Evolutionary conservation across 1,284 basidiomycete genomes (phyloP).

Genomic region (Marasmius tenuissimus): DNA sequence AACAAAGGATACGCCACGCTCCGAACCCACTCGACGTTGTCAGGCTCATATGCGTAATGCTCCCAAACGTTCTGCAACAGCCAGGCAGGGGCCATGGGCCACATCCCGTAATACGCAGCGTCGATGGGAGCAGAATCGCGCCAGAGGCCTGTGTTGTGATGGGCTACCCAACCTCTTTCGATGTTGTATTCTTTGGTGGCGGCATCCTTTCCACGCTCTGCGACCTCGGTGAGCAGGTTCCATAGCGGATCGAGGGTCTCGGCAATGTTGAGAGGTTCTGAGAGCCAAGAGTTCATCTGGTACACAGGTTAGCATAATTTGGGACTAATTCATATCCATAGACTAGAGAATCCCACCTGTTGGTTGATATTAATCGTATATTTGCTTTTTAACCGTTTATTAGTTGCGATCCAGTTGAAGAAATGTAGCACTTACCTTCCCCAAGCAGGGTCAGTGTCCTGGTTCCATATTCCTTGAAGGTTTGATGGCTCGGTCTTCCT

Average conservation of each 20-base stretch:
- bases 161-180: constrained; percentile 10
- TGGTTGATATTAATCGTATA: constrained; percentile 17
- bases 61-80: constrained; percentile 18
- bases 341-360: constrained; percentile 3
- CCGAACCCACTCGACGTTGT: constrained; percentile 13
- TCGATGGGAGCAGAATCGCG: constrained; percentile 16
- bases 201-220: constrained; percentile 9
- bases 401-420: not conserved
- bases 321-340: not conserved
- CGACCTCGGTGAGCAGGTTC: constrained; percentile 13
- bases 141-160: constrained; percentile 12
- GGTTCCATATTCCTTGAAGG: constrained; percentile 20
- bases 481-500: constrained; percentile 15
- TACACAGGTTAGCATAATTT: not conserved
- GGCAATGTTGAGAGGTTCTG: constrained; percentile 14
- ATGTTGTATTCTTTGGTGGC: constrained; percentile 15
- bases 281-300: constrained; percentile 17
- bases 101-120: constrained; percentile 20
- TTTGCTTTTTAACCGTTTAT: constrained; percentile 4
- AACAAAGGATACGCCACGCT: constrained; percentile 18
- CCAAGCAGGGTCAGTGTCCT: constrained; percentile 15
- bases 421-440: constrained; percentile 11
- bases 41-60: constrained; percentile 19
- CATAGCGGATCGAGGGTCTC: constrained; percentile 17
- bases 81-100: constrained; percentile 19